Evolutionary conservation across 2,329 filamentous ascomycete genomes (phyloP).

Genomic region (Sphaerulina populicola): DNA sequence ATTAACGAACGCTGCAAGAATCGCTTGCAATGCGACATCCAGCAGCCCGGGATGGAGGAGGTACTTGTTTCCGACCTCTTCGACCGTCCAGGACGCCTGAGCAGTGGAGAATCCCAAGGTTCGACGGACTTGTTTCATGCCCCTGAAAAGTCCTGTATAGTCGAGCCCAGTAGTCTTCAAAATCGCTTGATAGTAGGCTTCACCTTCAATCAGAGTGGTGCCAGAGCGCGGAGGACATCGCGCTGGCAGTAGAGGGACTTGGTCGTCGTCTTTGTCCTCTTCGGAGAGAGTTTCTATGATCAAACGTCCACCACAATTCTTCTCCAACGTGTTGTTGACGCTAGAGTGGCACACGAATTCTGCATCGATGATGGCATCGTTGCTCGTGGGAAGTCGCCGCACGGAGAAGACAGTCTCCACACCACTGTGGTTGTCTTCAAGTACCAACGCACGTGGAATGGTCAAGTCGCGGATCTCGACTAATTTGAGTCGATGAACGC

Average conservation of each 20-base stretch:
- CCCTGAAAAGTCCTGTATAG: conserved; percentile 17
- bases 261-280: background rate
- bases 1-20: conserved; percentile 27
- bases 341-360: conserved; percentile 14
- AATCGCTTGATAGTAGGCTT: conserved; percentile 16
- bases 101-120: conserved; percentile 16
- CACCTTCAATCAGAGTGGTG: conserved; percentile 18
- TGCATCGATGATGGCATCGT: conserved; percentile 33
- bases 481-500: conserved; percentile 12
- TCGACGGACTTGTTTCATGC: conserved; percentile 15
- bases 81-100: conserved; percentile 14
- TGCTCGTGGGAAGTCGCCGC: conserved; percentile 18
- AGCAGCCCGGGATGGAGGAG: conserved; percentile 28
- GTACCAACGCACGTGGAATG: conserved; percentile 16
- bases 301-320: conserved; percentile 15
- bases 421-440: conserved; percentile 15
- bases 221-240: conserved; percentile 16
- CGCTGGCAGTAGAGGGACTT: conserved; percentile 7
- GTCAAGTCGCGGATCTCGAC: conserved; percentile 16
- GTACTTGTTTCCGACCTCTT: conserved; percentile 15
- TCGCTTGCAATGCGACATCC: conserved; percentile 31
- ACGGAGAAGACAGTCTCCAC: conserved; percentile 26
- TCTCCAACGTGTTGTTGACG: conserved; percentile 14
- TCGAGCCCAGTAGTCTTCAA: conserved; percentile 17
- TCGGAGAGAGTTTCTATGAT: conserved; percentile 13